Percentiles rank a stretch among this genome's conserved stretches.
Conservation (phyloP, 768 basidiomycete genomes). For the Pleurotus cornucopiae region DNA sequence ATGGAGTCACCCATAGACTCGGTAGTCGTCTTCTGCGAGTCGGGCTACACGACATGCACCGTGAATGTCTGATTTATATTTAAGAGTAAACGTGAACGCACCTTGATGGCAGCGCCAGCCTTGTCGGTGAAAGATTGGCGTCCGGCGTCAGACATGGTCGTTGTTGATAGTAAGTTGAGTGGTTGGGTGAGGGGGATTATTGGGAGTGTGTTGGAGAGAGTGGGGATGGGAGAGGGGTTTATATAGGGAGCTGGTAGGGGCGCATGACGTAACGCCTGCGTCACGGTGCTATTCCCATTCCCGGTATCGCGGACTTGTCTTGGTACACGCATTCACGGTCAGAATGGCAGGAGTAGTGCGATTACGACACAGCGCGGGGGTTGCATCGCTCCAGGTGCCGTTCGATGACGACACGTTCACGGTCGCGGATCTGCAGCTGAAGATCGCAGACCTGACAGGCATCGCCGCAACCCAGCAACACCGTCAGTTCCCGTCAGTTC, state of each 20-base stretch:
- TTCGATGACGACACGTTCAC: conserved; percentile 48
- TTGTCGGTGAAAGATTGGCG: conserved; percentile 63
- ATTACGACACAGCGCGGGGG: conserved; percentile 81
- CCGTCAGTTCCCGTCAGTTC: conserved; percentile 42
- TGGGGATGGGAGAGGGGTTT: neutral
- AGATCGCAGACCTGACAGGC: conserved; percentile 61
- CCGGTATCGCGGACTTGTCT: too few relatives aligned
- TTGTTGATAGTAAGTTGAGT: neutral
- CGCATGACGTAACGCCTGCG: neutral
- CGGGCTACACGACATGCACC: conserved; percentile 35
- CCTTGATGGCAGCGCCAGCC: conserved; percentile 46
- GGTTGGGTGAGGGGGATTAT: neutral
- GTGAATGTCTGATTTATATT: too few relatives aligned
- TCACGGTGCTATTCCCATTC: too few relatives aligned
- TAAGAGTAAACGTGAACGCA: conserved; percentile 11
- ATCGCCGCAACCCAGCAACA: conserved; percentile 78
- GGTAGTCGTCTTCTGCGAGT: conserved; percentile 50
- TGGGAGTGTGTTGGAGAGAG: too few relatives aligned
- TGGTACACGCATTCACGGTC: too few relatives aligned
- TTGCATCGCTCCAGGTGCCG: conserved; percentile 71
- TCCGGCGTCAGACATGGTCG: conserved; percentile 47
- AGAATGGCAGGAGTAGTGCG: conserved; percentile 64
- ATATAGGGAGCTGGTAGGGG: neutral
- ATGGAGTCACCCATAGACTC: conserved; percentile 47
- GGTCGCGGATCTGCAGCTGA: conserved; percentile 71